Evolutionary conservation across 768 basidiomycete species (phyloP), one percentile per base, ranked within the genome.

Genomic region (Asterophora parasitica): DNA sequence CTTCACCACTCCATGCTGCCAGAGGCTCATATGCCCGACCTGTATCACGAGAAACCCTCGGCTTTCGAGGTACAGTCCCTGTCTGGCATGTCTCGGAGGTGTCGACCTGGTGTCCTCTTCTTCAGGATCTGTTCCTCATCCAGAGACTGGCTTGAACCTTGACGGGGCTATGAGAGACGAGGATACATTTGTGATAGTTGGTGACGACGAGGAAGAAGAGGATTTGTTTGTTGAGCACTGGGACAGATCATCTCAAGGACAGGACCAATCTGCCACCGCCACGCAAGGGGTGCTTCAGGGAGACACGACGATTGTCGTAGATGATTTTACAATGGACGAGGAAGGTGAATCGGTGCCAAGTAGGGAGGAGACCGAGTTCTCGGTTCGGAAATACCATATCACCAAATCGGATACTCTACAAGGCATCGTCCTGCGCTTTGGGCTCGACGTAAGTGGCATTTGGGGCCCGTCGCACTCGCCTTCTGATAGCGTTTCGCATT

Each of bases 41-140:
- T 90, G 88, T 58, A 64, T 83, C 16, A 46, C 61, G 1, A 59
- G 67, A 2, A 88, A 88, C 58, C 81, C 84, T 0, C 75, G 88
- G 13, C 70, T 88, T 16, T 65, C 72, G 28, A 69, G 80, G 48
- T 89, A 88, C 58, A 68, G 88, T 58, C 88, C 88, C 6, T 90
- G 88, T 61, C 64, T 90, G 13, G 71, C 73, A 6, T 89, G 87
- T 58, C 70, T 86, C 1, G 77, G 73, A 10, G 83, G 83, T 2
- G 74, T 81, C 1, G 72, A 61, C 12, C 73, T 75, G 7, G 56
- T 72, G 27, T 28, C 54, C 23, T 44, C 50, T 34, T 10, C 40
- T 35, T 43, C 37, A 12, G 58, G 55, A 50, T 23, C 50, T 26
- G 46, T 51, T 39, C 35, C 28, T 33, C 35, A 38, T 32, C 16